phyloP scores from a whole-genome alignment of 352 stramenopile genomes.

The Pythium grandisporangium region DNA sequence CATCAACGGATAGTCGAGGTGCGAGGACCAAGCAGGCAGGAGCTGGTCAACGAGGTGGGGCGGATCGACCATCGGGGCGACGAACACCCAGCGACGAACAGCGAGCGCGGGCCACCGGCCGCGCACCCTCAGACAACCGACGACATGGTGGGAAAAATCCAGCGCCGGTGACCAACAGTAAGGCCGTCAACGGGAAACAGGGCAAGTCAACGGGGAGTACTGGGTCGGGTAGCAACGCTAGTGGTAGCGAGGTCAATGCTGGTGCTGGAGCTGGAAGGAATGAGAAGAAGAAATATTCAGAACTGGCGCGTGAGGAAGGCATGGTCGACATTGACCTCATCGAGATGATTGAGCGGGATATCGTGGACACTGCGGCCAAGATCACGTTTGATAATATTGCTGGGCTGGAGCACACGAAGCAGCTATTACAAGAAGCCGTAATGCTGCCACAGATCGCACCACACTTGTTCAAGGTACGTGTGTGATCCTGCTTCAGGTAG shows the following conservation, averaged over 20 bases:
- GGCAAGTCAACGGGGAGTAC: too few species aligned
- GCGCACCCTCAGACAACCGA: too few species aligned
- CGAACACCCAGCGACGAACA: constrained; percentile 55
- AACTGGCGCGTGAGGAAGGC: constrained; percentile 65
- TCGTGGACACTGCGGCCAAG: constrained; percentile 67
- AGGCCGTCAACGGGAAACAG: too few species aligned
- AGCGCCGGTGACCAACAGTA: too few species aligned
- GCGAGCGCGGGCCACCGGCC: too few species aligned
- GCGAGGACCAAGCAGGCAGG: too few species aligned
- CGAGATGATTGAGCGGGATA: constrained; percentile 82
- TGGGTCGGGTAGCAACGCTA: constrained; percentile 12
- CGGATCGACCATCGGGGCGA: constrained; percentile 27
- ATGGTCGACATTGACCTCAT: constrained; percentile 78
- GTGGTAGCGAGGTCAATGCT: constrained; percentile 8
- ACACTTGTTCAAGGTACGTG: constrained; percentile 68
- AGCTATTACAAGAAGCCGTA: constrained; percentile 77
- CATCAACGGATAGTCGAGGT: too few species aligned
- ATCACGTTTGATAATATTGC: constrained; percentile 81
- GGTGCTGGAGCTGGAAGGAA: constrained; percentile 14
- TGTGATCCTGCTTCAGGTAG: neutral
- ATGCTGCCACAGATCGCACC: constrained; percentile 83
- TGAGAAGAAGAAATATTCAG: constrained; percentile 71
- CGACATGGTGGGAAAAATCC: constrained; percentile 18
- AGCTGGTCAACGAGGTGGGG: too few species aligned
- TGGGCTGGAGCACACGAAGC: constrained; percentile 73